Conservation (phyloP, 148 eudicot species). For the Cornus suecica region DNA sequence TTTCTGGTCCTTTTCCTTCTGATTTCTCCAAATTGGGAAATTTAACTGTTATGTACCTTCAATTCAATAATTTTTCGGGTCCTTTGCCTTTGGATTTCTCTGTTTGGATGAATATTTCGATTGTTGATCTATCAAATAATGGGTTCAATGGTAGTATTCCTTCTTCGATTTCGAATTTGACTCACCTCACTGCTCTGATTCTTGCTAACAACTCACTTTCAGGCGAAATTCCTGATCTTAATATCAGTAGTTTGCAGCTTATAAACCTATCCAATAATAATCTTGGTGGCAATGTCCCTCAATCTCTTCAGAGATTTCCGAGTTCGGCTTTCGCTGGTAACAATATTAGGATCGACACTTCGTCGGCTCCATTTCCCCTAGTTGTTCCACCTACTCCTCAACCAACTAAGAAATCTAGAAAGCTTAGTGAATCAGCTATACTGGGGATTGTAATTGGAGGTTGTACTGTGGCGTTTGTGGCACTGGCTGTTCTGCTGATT, state of each 20-base stretch:
- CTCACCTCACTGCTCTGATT: constrained; percentile 44
- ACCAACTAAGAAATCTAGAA: constrained; percentile 28
- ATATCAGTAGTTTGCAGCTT: constrained; percentile 36
- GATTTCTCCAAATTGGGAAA: constrained; percentile 50
- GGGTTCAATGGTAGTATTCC: constrained; percentile 60
- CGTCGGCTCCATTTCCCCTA: constrained; percentile 32
- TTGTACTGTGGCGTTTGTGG: constrained; percentile 35
- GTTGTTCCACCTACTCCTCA: constrained; percentile 24
- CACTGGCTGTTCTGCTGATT: constrained; percentile 40
- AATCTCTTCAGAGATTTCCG: constrained; percentile 53
- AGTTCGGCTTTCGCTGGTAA: constrained; percentile 53
- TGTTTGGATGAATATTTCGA: constrained; percentile 45
- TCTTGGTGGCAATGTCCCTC: constrained; percentile 61
- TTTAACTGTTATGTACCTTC: constrained; percentile 50
- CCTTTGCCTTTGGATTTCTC: constrained; percentile 55
- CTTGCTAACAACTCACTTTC: constrained; percentile 63
- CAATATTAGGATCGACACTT: constrained; percentile 27
- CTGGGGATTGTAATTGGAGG: constrained; percentile 56
- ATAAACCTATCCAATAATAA: constrained; percentile 62
- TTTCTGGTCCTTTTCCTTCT: constrained; percentile 57
- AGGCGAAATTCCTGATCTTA: constrained; percentile 53
- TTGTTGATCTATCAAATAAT: constrained; percentile 56
- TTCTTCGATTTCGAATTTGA: constrained; percentile 46
- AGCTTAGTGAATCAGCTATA: constrained; percentile 44
- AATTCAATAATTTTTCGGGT: constrained; percentile 48